Conservation (phyloP, 768 basidiomycete genomes). For the Rhodotorula graminis region DNA sequence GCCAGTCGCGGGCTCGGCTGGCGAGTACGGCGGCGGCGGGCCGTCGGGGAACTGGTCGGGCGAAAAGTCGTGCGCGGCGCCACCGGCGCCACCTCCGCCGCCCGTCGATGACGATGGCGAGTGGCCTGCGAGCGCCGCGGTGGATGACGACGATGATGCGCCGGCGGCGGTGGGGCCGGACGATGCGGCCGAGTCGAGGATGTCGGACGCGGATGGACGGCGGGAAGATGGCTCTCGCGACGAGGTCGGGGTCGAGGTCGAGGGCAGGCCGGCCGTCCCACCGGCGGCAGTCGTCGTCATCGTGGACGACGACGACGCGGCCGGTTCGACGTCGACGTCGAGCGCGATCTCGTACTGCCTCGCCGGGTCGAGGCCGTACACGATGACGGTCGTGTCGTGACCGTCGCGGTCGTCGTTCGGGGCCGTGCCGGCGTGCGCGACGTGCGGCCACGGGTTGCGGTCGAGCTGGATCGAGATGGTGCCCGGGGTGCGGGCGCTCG, state of each 20-base stretch:
- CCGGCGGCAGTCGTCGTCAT: no score
- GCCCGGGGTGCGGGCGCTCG: conserved; percentile 4
- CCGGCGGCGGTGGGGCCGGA: no score
- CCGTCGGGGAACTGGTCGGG: neutral
- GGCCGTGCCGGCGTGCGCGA: neutral
- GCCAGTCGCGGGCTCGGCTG: neutral
- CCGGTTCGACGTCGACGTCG: conserved; percentile 16
- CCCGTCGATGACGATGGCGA: neutral
- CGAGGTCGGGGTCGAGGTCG: no score
- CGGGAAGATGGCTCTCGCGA: no score
- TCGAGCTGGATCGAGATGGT: conserved; percentile 37
- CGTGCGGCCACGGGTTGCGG: neutral
- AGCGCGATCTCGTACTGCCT: conserved; percentile 36
- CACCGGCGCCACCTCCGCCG: no score
- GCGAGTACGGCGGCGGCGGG: neutral
- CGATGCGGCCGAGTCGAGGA: no score
- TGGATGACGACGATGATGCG: no score
- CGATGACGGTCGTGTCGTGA: conserved; percentile 34
- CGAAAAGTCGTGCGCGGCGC: neutral
- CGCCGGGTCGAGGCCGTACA: conserved; percentile 31
- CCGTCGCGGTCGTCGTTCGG: neutral
- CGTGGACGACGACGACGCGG: no score
- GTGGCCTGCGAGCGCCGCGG: no score
- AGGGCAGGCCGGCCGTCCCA: no score
- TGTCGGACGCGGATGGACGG: no score